Evolutionary conservation across 73 alveolate genomes (phyloP), one percentile per base, ranked within the genome.

Genomic region (Effrenium voratum): DNA sequence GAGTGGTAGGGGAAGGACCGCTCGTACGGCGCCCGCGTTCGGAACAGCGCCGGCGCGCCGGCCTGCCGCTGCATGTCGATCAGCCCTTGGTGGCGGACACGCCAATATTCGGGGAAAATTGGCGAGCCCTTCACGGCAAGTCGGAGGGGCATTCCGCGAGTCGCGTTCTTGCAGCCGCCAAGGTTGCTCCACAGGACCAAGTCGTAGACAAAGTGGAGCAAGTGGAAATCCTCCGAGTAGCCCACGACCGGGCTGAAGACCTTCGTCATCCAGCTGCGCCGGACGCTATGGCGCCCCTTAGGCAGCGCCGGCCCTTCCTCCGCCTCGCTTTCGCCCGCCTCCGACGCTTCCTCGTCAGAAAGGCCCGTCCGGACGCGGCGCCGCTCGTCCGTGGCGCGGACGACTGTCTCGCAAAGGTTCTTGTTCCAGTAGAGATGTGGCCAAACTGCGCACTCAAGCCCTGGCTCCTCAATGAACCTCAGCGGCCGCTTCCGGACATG

Each of bases 11-110:
- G 87, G 12, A 38, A 55, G 44, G 87, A 77, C 87, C 87, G 41
- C 41, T 77, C 87, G 87, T 34, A 77, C 22, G 87, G 87, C 12
- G 87, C 87, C 36, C 55, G 28, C 10, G 87, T 77, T 34, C 36
- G 28, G 87, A 77, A 43, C 40, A 46, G 41, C 63, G 44, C 87
- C 24, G 86, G 86, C 5, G 2, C 34, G 34, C 86, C 86, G 22
- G 59, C 34, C 83, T 72, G 83, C 50, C 49, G 49, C 83, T 72
- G 83, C 83, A 72, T 72, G 49, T 72, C 83, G 49, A 72, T 4
- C 34, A 47, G 49, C 34, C 49, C 83, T 8, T 44, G 49, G 49
- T 72, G 83, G 6, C 83, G 83, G 49, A 72, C n/a, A 44, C n/a
- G 22, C 83, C 83, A 72, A 22, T 30, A 72, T 24, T 72, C 49